A percentile compares a stretch with the other conserved stretches of the same genome.
phyloP scores from a whole-genome alignment of 225 moss, liverwort and hornwort genomes.

The Marchantia polymorpha region DNA sequence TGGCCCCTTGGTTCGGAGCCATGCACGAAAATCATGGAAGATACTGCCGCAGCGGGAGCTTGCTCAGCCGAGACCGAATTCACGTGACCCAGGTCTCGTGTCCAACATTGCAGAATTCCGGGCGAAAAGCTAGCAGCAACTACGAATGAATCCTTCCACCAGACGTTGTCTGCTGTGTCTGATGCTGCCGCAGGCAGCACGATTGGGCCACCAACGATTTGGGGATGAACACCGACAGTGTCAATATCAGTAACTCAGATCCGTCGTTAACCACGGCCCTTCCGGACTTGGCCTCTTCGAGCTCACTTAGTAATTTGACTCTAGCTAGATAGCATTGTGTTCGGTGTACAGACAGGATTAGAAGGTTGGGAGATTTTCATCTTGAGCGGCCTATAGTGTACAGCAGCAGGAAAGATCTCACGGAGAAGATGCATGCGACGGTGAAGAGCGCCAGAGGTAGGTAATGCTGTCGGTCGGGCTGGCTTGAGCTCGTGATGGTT shows the following conservation, averaged over 20 bases:
- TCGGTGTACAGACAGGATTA: background rate
- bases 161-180: background rate
- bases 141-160: background rate
- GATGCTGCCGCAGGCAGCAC: background rate
- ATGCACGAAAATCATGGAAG: background rate
- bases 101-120: background rate
- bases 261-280: background rate
- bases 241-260: background rate
- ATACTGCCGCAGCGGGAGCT: background rate
- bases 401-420: background rate
- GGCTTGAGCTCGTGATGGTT: conserved; percentile 7
- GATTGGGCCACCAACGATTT: background rate
- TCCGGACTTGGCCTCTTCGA: background rate
- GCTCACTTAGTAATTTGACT: background rate
- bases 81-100: background rate
- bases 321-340: background rate
- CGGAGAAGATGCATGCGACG: background rate
- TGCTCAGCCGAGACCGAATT: background rate
- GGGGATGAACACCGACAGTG: background rate
- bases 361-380: background rate
- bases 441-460: background rate
- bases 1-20: background rate
- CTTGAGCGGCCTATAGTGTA: background rate
- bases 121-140: background rate
- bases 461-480: background rate